These are phyloP conservation scores for Priceomyces fermenticarens DNA, from an alignment of 805 yeast species.

Conservation along the genomic window DNA sequence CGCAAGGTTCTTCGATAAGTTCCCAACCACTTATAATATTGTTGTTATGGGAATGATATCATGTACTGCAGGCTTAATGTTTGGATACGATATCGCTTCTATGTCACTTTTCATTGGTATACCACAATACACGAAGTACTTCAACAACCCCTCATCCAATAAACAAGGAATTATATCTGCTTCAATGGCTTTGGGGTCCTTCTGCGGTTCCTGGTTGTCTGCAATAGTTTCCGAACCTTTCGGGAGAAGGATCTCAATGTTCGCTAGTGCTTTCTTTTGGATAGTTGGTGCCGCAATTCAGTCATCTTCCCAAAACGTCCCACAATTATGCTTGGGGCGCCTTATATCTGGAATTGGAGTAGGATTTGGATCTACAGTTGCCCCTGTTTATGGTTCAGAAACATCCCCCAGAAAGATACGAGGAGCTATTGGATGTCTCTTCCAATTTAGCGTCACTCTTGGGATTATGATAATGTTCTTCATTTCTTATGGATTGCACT, in stretches of 20 bases:
- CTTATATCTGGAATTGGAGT: conserved; percentile 54
- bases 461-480: conserved; percentile 65
- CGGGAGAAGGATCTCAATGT: conserved; percentile 41
- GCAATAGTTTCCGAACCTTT: conserved; percentile 44
- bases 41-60: conserved; percentile 55
- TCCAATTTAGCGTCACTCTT: conserved; percentile 61
- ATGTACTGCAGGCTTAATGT: conserved; percentile 66
- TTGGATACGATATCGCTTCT: conserved; percentile 72
- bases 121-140: conserved; percentile 24
- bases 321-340: conserved; percentile 51
- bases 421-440: conserved; percentile 58
- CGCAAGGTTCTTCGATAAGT: conserved; percentile 23
- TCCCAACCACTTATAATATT: conserved; percentile 51
- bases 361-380: conserved; percentile 59
- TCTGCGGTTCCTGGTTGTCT: conserved; percentile 40
- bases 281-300: conserved; percentile 39
- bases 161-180: conserved; percentile 72
- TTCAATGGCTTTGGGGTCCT: conserved; percentile 42
- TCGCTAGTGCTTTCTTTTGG: conserved; percentile 41
- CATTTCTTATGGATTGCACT: conserved; percentile 31
- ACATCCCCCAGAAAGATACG: conserved; percentile 54
- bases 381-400: conserved; percentile 64
- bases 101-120: conserved; percentile 1
- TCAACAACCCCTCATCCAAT: conserved; percentile 49
- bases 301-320: conserved; percentile 37